Conservation (phyloP, 2,329 filamentous ascomycete genomes). For the Cyphellophora attinorum region DNA sequence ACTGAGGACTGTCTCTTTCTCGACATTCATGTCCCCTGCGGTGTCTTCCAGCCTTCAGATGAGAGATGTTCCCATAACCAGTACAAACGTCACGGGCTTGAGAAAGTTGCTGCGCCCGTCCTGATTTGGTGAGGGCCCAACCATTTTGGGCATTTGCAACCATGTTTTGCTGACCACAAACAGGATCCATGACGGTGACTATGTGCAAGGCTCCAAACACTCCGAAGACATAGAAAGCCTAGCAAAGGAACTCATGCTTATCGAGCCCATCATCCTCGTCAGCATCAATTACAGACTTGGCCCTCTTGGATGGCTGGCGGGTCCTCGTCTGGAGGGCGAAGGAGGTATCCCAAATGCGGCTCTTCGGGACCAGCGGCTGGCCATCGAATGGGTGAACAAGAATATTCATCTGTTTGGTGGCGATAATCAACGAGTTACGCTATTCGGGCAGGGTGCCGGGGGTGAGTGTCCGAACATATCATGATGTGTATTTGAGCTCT, state of each 20-base stretch:
- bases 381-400: constrained; percentile 48
- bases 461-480: constrained; percentile 19
- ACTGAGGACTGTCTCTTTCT: constrained; percentile 30
- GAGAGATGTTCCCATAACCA: too few relatives aligned
- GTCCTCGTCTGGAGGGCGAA: constrained; percentile 29
- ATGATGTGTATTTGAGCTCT: constrained; percentile 2
- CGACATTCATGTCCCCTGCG: constrained; percentile 26
- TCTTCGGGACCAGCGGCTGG: constrained; percentile 43
- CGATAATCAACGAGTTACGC: constrained; percentile 39
- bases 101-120: constrained; percentile 26
- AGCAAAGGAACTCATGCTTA: too few relatives aligned
- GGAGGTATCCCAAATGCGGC: constrained; percentile 40
- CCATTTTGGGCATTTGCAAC: too few relatives aligned
- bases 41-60: constrained; percentile 26
- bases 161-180: too few relatives aligned
- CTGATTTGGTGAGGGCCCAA: constrained; percentile 28
- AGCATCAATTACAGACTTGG: constrained; percentile 40
- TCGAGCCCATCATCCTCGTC: too few relatives aligned
- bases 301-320: constrained; percentile 39
- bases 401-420: constrained; percentile 48
- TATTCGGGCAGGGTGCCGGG: constrained; percentile 45
- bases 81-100: too few relatives aligned
- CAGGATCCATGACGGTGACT: constrained; percentile 41
- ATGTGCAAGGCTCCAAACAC: constrained; percentile 29
- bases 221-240: too few relatives aligned